Base-by-base conservation (phyloP, 768 basidiomycete genomes). In the Boletus fagicola region DNA sequence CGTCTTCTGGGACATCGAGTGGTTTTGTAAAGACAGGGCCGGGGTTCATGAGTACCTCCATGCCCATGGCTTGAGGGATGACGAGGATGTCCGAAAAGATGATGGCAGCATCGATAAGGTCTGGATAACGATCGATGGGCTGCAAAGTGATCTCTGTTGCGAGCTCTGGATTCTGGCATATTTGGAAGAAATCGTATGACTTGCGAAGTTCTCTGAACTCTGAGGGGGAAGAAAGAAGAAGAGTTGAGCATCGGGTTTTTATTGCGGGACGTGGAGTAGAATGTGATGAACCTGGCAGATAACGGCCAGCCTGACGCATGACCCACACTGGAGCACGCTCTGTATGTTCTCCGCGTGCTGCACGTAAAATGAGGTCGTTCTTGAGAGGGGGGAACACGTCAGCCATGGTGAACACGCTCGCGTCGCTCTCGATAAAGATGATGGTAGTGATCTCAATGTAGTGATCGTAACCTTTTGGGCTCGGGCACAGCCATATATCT, bases 11-110 rank as follows among this genome's bases (percentile, higher is more conserved):
- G 2, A 81, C 86, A 51, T 79, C 73, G 62, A 99, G 84, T 4
- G 97, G 96, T 26, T 87, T 79, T 2, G 97, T 92, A 66, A 99
- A 94, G 69, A 80, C 76, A 2, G 97, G 97, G 4, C 86, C 92
- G 1, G 94, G 94, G 65, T 89, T 90, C 96, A 99, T 98, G 66
- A 88, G 77, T 0, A 94, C 89, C 65, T 88, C 88, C 87, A 99
- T 90, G 18, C 97, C 97, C 86, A 99, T 85, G 22, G 97, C 97
- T 70, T 98, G 95, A 0, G 97, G 97, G 55, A 99, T 79, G 71
- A 99, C 95, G 61, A 99, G 88, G 75, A 98, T 99, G 71, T 98
- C 97, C 65, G 87, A 91, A 79, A 99, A 99, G 74, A 98, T 98
- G 76, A 98, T 98, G 54, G 94, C 83, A 11, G 96, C 96, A 74